Evolutionary conservation across 371 early-diverging fungal species (phyloP), one percentile per base, ranked within the genome.

Genomic region (Zopfochytrium polystomum): DNA sequence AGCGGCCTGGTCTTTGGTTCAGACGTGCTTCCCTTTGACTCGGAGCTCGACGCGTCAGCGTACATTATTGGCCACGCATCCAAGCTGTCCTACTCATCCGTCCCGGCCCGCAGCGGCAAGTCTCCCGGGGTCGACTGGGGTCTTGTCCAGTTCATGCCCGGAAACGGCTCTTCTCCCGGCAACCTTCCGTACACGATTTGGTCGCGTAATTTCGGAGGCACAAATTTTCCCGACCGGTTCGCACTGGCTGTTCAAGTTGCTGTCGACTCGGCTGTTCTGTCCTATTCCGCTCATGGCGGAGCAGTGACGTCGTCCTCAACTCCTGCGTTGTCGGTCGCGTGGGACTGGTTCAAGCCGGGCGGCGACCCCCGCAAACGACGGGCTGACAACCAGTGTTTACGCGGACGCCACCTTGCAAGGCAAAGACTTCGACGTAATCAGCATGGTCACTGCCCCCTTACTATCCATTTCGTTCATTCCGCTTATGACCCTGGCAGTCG

Each of bases 221-320:
- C 38, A 22, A n/a, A 4, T 35, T 13, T 49, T 25, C 26, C 18
- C 47, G 22, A 22, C 18, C 38, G 35, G 23, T 60, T 31, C n/a
- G n/a, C 63, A 25, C 3, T 42, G 7, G 58, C 63, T n/a, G 20
- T 63, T 11, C 68, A 68, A 43, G 23, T 52, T 55, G 63, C 68
- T 27, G 23, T 68, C 38, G 64, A 68, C 34, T 53, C 59, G 11
- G 68, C 68, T 20, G 45, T 68, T 33, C 32, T 68, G 13, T 68
- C 68, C 5, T 55, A 55, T 33, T 22, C 30, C 43, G 35, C 42
- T 4, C 31, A 59, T 23, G 58, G 45, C 18, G 25, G 54, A 25
- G 44, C 55, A 3, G 25, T 20, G 2, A 44, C 55, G 23, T 15
- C 23, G n/a, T 3, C 34, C 11, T 42, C 49, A 25, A n/a, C 20